A percentile compares a stretch with the other conserved stretches of the same genome.
Conservation (phyloP, 108 stramenopile genomes). For the Skeletonema costatum region DNA sequence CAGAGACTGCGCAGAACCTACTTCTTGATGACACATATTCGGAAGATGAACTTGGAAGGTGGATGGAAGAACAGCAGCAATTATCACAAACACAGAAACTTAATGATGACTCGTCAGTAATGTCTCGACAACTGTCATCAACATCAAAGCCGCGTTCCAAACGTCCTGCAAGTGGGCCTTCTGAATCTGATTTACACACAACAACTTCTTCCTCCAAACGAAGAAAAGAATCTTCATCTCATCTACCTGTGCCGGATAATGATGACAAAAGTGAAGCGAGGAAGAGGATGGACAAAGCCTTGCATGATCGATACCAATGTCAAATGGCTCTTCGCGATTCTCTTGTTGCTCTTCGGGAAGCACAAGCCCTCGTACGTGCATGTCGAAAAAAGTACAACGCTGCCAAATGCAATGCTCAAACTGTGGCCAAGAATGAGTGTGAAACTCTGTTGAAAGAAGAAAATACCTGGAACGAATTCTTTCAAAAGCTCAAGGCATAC, state of each 20-base stretch:
- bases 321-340: constrained; percentile 46
- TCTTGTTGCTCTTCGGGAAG: constrained; percentile 26
- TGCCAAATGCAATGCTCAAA: constrained; percentile 25
- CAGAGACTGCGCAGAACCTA: not conserved
- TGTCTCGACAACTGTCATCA: not conserved
- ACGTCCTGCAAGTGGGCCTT: not conserved
- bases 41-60: not conserved
- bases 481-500: constrained; percentile 48
- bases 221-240: not conserved
- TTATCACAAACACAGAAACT: not conserved
- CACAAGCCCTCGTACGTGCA: constrained; percentile 13
- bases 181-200: not conserved
- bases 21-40: constrained; percentile 2
- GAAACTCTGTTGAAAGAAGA: constrained; percentile 32
- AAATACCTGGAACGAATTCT: constrained; percentile 56
- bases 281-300: constrained; percentile 38
- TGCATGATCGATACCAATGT: constrained; percentile 28
- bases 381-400: constrained; percentile 32
- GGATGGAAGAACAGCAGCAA: constrained; percentile 10
- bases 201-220: not conserved
- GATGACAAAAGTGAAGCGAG: constrained; percentile 20
- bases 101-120: not conserved
- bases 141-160: constrained; percentile 1
- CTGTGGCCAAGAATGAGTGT: constrained; percentile 39
- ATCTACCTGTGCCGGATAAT: not conserved